Evolutionary conservation across 768 basidiomycete genomes (phyloP), one percentile per base, ranked within the genome.

Genomic region (Amanita molliuscula): DNA sequence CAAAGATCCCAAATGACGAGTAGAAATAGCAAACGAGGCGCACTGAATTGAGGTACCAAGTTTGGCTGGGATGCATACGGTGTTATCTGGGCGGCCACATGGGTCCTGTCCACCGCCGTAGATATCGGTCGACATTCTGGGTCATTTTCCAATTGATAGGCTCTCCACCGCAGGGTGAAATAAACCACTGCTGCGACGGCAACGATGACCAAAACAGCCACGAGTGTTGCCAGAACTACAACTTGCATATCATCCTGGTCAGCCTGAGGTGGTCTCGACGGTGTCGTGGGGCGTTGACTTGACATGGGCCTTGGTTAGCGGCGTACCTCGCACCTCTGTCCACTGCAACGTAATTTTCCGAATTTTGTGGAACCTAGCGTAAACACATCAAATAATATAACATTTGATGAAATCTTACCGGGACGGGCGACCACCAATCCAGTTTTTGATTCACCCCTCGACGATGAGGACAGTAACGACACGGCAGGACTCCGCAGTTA

Each of bases 51-150:
- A 25, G 43, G 50, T 11, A 21, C n/a, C 25, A 40, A 34, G 6
- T 52, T 46, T 23, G 43, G 16, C 5, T 35, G 13, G 18, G 44
- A 45, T 9, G 35, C 44, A 31, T 31, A 52, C 4, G 51, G 44
- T 23, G 51, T 46, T 7, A 52, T 40, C 33, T 15, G 31, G 21
- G 51, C 43, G 9, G 51, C 35, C 3, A 46, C 25, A 25, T 52
- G 51, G 26, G 16, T 47, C 11, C 26, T 18, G 26, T 52, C 51
- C 8, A 52, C 44, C 3, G 41, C 49, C n/a, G 10, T 44, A 29
- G 44, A 44, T 13, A 6, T 34, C 10, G 44, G 34, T 16, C 9
- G 44, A 33, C 18, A 23, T 25, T 34, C 31, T 26, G 20, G 31
- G 15, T 46, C 44, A 21, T 35, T 10, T 8, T 18, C 9, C 16